Evolutionary conservation across 345 rosid species (phyloP), one percentile per base, ranked within the genome.

Genomic region (Mangifera indica): DNA sequence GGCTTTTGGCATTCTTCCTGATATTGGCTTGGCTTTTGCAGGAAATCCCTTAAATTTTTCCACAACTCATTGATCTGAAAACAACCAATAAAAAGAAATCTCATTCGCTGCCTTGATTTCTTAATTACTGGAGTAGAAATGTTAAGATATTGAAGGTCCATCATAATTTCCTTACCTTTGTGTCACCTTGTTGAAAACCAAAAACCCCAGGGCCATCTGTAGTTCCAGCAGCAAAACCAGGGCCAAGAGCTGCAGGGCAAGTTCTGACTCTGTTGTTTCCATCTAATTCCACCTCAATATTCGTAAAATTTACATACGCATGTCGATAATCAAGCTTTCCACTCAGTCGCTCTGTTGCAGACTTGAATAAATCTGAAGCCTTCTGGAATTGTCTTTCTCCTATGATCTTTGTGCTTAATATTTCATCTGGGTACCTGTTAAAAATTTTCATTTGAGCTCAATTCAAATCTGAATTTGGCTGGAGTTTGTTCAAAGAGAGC

Each of bases 201-300:
- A 86, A 86, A 2, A 68, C 74, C 21, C 88, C 87, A 10, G 88
- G 88, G 24, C 88, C 92, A 70, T 88, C 87, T 7, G 90, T 86
- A 10, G 92, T 86, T 65, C 87, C 90, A 17, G 88, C 87, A 0
- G 92, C 90, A 70, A 88, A 88, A 45, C 92, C 88, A 5, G 88
- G 83, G 4, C 90, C 92, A 3, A 84, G 73, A 0, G 81, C 88
- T 0, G 85, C 83, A 0, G 90, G 87, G 60, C 92, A 88, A 17
- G 88, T 86, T 73, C 60, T 83, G 62, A 63, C 77, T 10, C 57
- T 74, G 0, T 13, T 62, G 26, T 70, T 80, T 11, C 77, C 81
- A 42, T 69, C 79, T 45, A 86, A 56, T 71, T 80, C 78, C 66
- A 86, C 92, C 51, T 81, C 82, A 40, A 88, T 73, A 52, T 78